Conservation (phyloP, 352 stramenopile species). For the Phytophthora megakarya region DNA sequence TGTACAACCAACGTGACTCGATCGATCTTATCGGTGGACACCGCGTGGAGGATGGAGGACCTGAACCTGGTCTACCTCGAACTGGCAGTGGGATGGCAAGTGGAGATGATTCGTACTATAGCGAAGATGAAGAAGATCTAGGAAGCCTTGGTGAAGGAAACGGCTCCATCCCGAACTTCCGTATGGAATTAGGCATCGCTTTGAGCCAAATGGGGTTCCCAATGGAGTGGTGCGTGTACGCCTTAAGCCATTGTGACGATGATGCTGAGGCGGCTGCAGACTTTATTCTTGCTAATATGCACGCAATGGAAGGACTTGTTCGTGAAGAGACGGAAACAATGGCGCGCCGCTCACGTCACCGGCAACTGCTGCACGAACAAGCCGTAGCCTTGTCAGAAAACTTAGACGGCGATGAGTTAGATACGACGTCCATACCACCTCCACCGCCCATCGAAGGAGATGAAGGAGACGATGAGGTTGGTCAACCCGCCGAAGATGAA, state of each 20-base stretch:
- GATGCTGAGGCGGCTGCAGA: slow-evolving; percentile 82
- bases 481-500: slow-evolving; percentile 68
- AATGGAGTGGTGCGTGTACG: slow-evolving; percentile 89
- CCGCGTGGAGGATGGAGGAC: slow-evolving; percentile 71
- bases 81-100: slow-evolving; percentile 39
- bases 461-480: slow-evolving; percentile 23
- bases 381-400: slow-evolving; percentile 25
- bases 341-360: slow-evolving; percentile 53
- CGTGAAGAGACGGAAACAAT: slow-evolving; percentile 70
- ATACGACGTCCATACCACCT: slow-evolving; percentile 17
- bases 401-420: slow-evolving; percentile 17
- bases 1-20: slow-evolving; percentile 90
- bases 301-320: slow-evolving; percentile 79
- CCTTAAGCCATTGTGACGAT: slow-evolving; percentile 81
- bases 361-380: slow-evolving; percentile 47
- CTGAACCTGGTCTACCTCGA: slow-evolving; percentile 34
- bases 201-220: slow-evolving; percentile 88
- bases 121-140: slow-evolving; percentile 82
- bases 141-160: slow-evolving; percentile 25
- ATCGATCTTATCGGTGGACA: slow-evolving; percentile 87
- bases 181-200: slow-evolving; percentile 79
- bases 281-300: slow-evolving; percentile 87
- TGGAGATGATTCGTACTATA: slow-evolving; percentile 82
- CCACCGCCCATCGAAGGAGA: slow-evolving; percentile 34
- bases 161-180: slow-evolving; percentile 75